phyloP scores from a whole-genome alignment of 495 filamentous ascomycete genomes.

The Penicillium chermesinum region DNA sequence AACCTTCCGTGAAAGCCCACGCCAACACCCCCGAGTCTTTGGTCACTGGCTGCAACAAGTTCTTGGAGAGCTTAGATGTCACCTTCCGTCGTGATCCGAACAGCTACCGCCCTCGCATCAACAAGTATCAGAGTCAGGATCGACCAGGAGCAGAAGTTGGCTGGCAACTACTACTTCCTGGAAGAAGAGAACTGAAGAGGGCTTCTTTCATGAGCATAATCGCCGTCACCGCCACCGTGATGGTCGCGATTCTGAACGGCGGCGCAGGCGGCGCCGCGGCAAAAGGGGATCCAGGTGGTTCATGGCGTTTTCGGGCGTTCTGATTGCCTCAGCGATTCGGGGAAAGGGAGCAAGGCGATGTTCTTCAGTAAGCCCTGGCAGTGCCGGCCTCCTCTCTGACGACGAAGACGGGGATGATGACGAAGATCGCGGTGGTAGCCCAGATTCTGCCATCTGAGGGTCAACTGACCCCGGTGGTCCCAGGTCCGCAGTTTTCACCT shows the following conservation, averaged over 20 bases:
- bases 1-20: slow-evolving; percentile 80
- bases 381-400: slow-evolving; percentile 41
- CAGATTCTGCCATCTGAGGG: neutral
- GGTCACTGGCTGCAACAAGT: slow-evolving; percentile 93
- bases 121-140: slow-evolving; percentile 93
- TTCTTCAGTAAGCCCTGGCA: slow-evolving; percentile 31
- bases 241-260: slow-evolving; percentile 39
- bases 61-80: slow-evolving; percentile 92
- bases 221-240: slow-evolving; percentile 39
- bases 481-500: slow-evolving; percentile 6
- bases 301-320: slow-evolving; percentile 42
- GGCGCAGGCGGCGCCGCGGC: slow-evolving; percentile 30
- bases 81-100: slow-evolving; percentile 97
- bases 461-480: slow-evolving; percentile 24
- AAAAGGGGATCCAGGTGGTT: slow-evolving; percentile 31
- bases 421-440: slow-evolving; percentile 11
- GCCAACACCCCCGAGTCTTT: slow-evolving; percentile 88
- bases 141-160: slow-evolving; percentile 94
- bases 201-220: slow-evolving; percentile 44
- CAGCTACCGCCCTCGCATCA: slow-evolving; percentile 94
- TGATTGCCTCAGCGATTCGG: slow-evolving; percentile 37
- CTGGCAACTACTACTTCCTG: slow-evolving; percentile 95
- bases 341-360: slow-evolving; percentile 18
- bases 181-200: slow-evolving; percentile 82
- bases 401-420: slow-evolving; percentile 48